Evolutionary conservation across 2,329 filamentous ascomycete genomes (phyloP).

Genomic region (Xylaria sp.): DNA sequence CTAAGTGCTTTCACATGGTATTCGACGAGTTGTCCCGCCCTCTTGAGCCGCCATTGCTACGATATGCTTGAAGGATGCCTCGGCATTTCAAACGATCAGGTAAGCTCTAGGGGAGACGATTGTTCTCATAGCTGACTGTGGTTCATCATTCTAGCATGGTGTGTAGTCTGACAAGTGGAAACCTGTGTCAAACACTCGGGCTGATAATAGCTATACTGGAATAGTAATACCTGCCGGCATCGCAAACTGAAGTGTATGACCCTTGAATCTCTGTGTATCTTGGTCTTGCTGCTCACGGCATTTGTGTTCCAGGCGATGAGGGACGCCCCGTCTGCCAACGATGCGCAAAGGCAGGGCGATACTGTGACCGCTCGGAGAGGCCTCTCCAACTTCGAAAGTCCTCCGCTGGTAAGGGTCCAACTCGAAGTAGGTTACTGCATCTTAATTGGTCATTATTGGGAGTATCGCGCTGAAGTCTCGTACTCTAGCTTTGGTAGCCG

Average conservation of each 20-base stretch:
- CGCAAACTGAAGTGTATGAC: conserved; percentile 42
- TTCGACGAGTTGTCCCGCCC: not conserved
- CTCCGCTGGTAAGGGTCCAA: not conserved
- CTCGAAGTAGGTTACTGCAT: not conserved
- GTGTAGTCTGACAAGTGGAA: not conserved
- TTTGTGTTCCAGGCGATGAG: conserved; percentile 36
- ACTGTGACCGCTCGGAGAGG: conserved; percentile 39
- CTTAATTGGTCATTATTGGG: not conserved
- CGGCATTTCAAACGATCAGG: not conserved
- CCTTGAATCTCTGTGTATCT: not conserved
- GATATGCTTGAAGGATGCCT: not conserved
- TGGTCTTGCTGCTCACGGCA: not conserved
- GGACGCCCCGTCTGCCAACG: conserved; percentile 37
- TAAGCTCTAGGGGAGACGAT: not conserved
- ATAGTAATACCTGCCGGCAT: conserved; percentile 42
- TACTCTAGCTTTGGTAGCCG: not conserved
- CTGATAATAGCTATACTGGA: not conserved
- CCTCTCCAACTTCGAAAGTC: conserved; percentile 5
- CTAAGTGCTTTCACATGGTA: too few relatives aligned
- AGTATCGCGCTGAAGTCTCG: conserved; percentile 2
- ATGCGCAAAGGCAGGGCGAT: conserved; percentile 37
- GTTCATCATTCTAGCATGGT: not conserved
- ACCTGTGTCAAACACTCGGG: not conserved
- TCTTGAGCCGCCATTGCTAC: not conserved
- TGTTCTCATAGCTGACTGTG: not conserved